Evolutionary conservation across 305 asterid genomes (phyloP).

Genomic region (Solanum hybrid): DNA sequence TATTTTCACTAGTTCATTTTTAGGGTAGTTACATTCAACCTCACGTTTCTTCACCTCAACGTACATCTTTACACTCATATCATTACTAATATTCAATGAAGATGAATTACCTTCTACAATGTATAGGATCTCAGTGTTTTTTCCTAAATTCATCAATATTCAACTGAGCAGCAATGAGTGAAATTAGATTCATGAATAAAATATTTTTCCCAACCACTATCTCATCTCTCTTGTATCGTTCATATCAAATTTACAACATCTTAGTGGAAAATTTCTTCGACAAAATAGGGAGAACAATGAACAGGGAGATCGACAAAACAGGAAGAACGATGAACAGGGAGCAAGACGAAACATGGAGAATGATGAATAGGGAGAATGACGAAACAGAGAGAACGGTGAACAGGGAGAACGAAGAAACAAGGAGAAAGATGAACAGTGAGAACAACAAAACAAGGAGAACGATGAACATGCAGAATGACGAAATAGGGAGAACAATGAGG

Average conservation of each 20-base stretch:
- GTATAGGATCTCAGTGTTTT: background rate
- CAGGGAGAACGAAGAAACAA: too few relatives aligned
- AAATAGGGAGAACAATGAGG: background rate
- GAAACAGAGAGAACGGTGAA: background rate
- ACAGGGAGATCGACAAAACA: too few relatives aligned
- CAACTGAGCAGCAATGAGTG: background rate
- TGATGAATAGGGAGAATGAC: too few relatives aligned
- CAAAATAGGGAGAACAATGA: too few relatives aligned
- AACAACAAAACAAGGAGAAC: background rate
- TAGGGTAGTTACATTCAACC: background rate
- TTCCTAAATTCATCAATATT: background rate
- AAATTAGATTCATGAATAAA: background rate
- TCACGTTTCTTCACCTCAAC: background rate
- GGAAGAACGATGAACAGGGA: too few relatives aligned
- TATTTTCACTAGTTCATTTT: too few relatives aligned
- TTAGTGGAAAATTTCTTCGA: background rate
- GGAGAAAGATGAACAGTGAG: background rate
- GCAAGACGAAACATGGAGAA: too few relatives aligned
- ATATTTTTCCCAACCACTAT: background rate
- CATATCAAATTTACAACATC: background rate
- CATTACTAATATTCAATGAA: background rate
- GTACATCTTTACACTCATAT: background rate
- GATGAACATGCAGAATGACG: too few relatives aligned
- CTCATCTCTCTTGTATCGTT: background rate
- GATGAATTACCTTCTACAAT: background rate